A percentile compares a stretch with the other conserved stretches of the same genome.
Evolutionary conservation across 2,329 filamentous ascomycete genomes (phyloP).

Genomic region (Calonectria multiphialidica): DNA sequence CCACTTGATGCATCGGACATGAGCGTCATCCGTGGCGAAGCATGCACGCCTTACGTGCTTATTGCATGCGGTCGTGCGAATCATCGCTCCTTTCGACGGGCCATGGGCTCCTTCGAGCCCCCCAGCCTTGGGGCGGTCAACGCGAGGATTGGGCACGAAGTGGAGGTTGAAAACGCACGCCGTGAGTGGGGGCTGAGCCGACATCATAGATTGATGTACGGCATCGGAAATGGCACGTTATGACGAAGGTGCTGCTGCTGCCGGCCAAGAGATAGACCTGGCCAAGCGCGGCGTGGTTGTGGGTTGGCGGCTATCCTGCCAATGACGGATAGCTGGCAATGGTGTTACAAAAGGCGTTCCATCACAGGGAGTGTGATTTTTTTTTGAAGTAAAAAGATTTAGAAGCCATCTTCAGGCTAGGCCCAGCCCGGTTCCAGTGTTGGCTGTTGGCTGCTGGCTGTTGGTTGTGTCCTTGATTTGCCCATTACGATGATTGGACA

Average conservation of each 20-base stretch:
- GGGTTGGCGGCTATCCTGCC: background rate
- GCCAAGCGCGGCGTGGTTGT: constrained; percentile 5
- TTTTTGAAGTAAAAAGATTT: background rate
- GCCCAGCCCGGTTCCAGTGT: background rate
- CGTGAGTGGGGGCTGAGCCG: constrained; percentile 2
- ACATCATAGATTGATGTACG: background rate
- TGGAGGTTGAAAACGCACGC: constrained; percentile 16
- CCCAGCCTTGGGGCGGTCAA: constrained; percentile 10
- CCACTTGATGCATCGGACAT: constrained; percentile 7
- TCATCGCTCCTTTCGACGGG: background rate
- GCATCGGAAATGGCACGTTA: constrained; percentile 1
- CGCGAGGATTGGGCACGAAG: constrained; percentile 17
- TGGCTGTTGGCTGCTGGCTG: background rate
- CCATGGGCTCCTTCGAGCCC: background rate
- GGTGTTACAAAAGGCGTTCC: background rate
- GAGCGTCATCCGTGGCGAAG: constrained; percentile 8
- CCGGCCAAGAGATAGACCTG: background rate
- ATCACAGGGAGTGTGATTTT: background rate
- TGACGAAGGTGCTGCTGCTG: constrained; percentile 2
- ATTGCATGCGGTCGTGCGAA: constrained; percentile 6
- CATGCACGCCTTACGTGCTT: constrained; percentile 20
- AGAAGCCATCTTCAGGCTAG: background rate
- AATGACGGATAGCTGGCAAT: background rate
- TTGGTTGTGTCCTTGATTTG: background rate
- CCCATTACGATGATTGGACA: background rate